phyloP scores from a whole-genome alignment of 192 early-diverging fungal species.

The Backusella luteola region DNA sequence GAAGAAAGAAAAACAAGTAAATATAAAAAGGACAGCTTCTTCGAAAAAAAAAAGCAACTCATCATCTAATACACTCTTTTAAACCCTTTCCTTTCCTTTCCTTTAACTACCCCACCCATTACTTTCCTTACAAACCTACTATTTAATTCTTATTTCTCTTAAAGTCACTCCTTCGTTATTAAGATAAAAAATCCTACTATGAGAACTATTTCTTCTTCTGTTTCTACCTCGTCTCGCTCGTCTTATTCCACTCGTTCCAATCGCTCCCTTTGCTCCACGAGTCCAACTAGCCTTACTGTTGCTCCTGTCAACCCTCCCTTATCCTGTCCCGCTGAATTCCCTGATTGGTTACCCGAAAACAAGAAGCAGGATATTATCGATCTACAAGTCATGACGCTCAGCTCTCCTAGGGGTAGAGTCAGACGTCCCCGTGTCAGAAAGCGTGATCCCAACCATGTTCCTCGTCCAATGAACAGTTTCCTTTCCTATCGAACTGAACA shows the following conservation, averaged over 20 bases:
- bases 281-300: too few species aligned
- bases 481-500: slow-evolving; percentile 61
- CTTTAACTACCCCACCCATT: neutral
- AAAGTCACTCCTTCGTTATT: neutral
- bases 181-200: neutral
- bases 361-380: neutral
- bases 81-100: neutral
- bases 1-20: neutral
- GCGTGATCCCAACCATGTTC: slow-evolving; percentile 6
- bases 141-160: neutral
- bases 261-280: neutral
- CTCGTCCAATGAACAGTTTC: slow-evolving; percentile 64
- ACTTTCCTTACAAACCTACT: neutral
- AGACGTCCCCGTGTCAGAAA: slow-evolving; percentile 4
- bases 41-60: neutral
- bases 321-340: neutral
- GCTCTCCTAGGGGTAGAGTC: neutral
- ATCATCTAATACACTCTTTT: neutral
- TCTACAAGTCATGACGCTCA: neutral
- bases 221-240: neutral
- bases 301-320: neutral
- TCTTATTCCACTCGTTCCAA: neutral
- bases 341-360: neutral
- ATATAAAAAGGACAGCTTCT: neutral
- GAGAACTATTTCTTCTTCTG: neutral